phyloP scores from a whole-genome alignment of 139 green algal genomes.

The Micractinium conductrix region DNA sequence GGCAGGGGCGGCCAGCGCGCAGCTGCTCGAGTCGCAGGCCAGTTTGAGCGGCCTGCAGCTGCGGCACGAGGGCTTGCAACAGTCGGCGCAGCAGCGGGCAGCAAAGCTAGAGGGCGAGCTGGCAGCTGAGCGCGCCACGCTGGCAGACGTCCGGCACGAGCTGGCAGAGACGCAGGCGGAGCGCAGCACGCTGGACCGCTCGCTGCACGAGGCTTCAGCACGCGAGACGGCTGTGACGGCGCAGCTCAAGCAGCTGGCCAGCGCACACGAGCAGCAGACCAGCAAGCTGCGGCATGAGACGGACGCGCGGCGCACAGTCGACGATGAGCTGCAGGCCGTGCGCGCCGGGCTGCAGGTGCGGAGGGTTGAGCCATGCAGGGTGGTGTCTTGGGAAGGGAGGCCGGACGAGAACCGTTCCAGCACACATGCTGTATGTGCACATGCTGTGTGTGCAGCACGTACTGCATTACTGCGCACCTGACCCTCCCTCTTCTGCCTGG shows the following conservation, averaged over 20 bases:
- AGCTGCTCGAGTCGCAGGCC: neutral
- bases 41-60: neutral
- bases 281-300: slow-evolving; percentile 36
- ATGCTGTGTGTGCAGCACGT: too few relatives aligned
- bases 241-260: slow-evolving; percentile 23
- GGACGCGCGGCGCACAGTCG: slow-evolving; percentile 29
- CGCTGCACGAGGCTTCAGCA: neutral
- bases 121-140: neutral
- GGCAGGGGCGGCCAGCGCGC: neutral
- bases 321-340: slow-evolving; percentile 42
- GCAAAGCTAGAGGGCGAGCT: neutral
- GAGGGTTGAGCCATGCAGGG: too few relatives aligned
- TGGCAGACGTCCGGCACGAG: neutral
- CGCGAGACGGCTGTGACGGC: neutral
- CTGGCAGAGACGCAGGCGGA: neutral
- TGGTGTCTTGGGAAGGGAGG: too few relatives aligned
- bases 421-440: too few relatives aligned
- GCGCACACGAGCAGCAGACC: slow-evolving; percentile 17
- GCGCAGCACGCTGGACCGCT: neutral
- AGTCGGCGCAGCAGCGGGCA: neutral
- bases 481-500: too few relatives aligned
- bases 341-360: slow-evolving; percentile 34
- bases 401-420: too few relatives aligned
- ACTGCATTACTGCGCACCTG: too few relatives aligned
- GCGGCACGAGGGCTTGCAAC: neutral